phyloP scores from a whole-genome alignment of 371 early-diverging fungal species.

The Lichtheimia hyalospora region DNA sequence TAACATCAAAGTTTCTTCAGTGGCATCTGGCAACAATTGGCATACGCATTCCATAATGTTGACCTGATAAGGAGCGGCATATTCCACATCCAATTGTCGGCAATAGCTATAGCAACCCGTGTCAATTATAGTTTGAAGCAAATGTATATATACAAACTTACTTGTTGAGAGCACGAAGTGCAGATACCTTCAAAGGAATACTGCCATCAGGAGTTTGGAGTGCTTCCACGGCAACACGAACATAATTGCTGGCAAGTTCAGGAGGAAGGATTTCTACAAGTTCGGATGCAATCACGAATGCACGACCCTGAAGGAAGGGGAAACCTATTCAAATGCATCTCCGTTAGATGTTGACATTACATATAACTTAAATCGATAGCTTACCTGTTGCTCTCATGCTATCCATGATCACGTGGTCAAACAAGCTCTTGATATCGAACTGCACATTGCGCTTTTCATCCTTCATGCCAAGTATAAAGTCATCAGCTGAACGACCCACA shows the following conservation, averaged over 20 bases:
- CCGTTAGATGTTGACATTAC: neutral
- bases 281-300: conserved; percentile 84
- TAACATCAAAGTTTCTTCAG: conserved; percentile 78
- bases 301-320: conserved; percentile 88
- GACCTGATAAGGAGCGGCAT: conserved; percentile 63
- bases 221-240: conserved; percentile 72
- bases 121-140: neutral
- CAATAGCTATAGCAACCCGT: conserved; percentile 50
- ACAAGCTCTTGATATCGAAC: conserved; percentile 69
- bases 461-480: conserved; percentile 57
- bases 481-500: conserved; percentile 65
- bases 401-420: conserved; percentile 77
- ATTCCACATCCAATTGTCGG: conserved; percentile 57
- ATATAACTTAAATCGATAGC: neutral
- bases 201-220: conserved; percentile 61
- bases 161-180: conserved; percentile 77
- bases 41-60: conserved; percentile 70
- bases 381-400: conserved; percentile 47
- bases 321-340: conserved; percentile 43
- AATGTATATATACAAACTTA: conserved; percentile 16
- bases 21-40: conserved; percentile 63
- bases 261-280: conserved; percentile 75
- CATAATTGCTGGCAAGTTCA: conserved; percentile 66
- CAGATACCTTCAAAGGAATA: conserved; percentile 74
- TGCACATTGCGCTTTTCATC: conserved; percentile 34